These are phyloP conservation scores for Amanita exitialis DNA, from an alignment of 768 basidiomycete species.

Conservation along the genomic window DNA sequence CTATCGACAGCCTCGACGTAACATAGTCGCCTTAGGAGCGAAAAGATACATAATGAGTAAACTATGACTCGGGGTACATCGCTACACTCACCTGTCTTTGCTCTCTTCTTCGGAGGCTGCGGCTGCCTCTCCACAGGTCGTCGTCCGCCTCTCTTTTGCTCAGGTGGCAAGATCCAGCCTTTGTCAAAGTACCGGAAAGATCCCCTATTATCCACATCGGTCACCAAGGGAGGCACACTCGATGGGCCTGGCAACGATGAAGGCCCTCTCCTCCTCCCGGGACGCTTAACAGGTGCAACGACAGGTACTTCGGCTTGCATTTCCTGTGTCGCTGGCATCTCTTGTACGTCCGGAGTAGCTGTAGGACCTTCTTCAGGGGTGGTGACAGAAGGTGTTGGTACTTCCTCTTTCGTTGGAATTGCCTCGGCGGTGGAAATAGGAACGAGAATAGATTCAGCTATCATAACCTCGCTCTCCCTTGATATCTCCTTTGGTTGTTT, in stretches of 20 bases:
- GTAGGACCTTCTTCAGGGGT: constrained; percentile 6
- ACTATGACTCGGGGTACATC: background rate
- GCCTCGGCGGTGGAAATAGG: background rate
- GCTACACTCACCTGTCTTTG: constrained; percentile 30
- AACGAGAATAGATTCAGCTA: background rate
- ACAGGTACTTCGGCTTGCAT: background rate
- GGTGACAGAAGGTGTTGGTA: background rate
- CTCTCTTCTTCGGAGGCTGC: constrained; percentile 43
- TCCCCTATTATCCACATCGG: constrained; percentile 59
- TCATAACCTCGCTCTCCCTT: background rate
- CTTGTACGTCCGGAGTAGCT: background rate
- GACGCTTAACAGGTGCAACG: constrained; percentile 9
- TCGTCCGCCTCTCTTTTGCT: constrained; percentile 56
- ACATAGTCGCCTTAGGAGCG: constrained; percentile 21
- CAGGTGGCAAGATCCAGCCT: constrained; percentile 82
- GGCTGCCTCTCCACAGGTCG: constrained; percentile 31
- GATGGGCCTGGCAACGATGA: constrained; percentile 15
- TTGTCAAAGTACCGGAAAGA: constrained; percentile 77
- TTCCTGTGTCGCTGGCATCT: background rate
- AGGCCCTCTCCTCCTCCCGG: constrained; percentile 17
- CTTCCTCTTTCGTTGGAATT: background rate
- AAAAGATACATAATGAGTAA: background rate
- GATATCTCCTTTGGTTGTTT: no score
- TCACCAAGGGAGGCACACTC: constrained; percentile 46
- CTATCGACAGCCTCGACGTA: constrained; percentile 33